Base-by-base conservation (phyloP, 768 basidiomycete genomes). In the Rhodotorula sphaerocarpa region DNA sequence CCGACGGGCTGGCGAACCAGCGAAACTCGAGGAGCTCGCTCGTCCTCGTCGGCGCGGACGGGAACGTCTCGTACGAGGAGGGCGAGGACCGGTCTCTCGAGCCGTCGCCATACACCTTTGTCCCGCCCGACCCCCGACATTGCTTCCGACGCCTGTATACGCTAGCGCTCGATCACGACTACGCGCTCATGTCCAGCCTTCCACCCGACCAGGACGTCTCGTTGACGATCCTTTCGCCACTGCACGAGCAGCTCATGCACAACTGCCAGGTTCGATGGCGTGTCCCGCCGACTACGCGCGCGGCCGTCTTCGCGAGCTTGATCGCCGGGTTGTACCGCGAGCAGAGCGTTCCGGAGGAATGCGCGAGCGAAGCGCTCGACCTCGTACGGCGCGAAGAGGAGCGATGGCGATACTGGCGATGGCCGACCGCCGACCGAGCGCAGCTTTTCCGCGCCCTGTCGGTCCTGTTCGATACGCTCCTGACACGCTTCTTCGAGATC, bases 131-230 rank as follows among this genome's bases (percentile, higher is more conserved):
- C 73, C 87, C 92, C 11, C 83, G 82, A 75, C 84, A 82, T 70
- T 88, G 82, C 74, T 99, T 93, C 79, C 83, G 84, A 67, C 83
- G 87, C 16, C 80, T 97, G 21, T 80, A 95, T 33, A 85, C 89
- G 73, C 79, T 82, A 57, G 90, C 90, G 72, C 82, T 99, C 50
- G 79, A 85, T 30, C 80, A 82, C 31, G 95, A 99, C 74, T 78
- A 97, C 61, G 88, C 90, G 72, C 82, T 84, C 42, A 90, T 99
- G 87, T 80, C 86, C 52, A 86, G 86, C 50, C 85, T 96, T n/a
- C 86, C 88, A 7, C 86, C 87, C 60, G 87, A 89, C 70, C 89
- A 96, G 69, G 91, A 97, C 77, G 93, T 99, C 21, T 88, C 91
- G 0, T 78, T 97, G 42, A 88, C 89, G 11, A 96, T 99, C 59